These are phyloP conservation scores for Scedosporium apiospermum DNA, from an alignment of 2,329 filamentous ascomycete species.

Conservation along the genomic window DNA sequence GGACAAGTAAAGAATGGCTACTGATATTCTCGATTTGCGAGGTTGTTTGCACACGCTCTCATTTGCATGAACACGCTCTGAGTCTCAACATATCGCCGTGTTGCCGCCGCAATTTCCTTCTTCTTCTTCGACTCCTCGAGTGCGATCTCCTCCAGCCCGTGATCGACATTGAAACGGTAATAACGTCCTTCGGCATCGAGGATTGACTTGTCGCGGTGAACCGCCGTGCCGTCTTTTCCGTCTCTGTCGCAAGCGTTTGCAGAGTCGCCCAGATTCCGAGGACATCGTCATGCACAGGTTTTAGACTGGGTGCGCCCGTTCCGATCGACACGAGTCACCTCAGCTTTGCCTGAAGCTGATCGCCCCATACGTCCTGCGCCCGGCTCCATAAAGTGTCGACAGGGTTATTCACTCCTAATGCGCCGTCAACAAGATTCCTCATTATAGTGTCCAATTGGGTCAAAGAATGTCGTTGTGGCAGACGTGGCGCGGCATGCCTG, in stretches of 20 bases:
- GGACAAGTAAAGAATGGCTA: too few species aligned
- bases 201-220: slow-evolving; percentile 21
- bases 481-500: slow-evolving; percentile 26
- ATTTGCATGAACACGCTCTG: slow-evolving; percentile 11
- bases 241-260: slow-evolving; percentile 24
- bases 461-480: slow-evolving; percentile 24
- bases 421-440: slow-evolving; percentile 29
- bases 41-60: slow-evolving; percentile 11
- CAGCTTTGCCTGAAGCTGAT: slow-evolving; percentile 18
- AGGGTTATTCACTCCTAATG: slow-evolving; percentile 31
- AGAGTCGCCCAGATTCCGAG: slow-evolving; percentile 5
- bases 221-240: slow-evolving; percentile 25
- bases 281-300: slow-evolving; percentile 12
- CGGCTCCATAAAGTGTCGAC: slow-evolving; percentile 28
- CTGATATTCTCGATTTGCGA: slow-evolving; percentile 11
- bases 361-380: slow-evolving; percentile 24
- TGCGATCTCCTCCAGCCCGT: slow-evolving; percentile 28
- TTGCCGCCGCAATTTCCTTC: slow-evolving; percentile 13
- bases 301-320: slow-evolving; percentile 22
- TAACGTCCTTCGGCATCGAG: slow-evolving; percentile 23
- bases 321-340: slow-evolving; percentile 30
- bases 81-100: slow-evolving; percentile 1
- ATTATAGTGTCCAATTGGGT: slow-evolving; percentile 20
- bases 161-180: slow-evolving; percentile 34
- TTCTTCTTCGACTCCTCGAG: slow-evolving; percentile 22